phyloP scores from a whole-genome alignment of 179 eudicot species.

The Pouteria campechiana region DNA sequence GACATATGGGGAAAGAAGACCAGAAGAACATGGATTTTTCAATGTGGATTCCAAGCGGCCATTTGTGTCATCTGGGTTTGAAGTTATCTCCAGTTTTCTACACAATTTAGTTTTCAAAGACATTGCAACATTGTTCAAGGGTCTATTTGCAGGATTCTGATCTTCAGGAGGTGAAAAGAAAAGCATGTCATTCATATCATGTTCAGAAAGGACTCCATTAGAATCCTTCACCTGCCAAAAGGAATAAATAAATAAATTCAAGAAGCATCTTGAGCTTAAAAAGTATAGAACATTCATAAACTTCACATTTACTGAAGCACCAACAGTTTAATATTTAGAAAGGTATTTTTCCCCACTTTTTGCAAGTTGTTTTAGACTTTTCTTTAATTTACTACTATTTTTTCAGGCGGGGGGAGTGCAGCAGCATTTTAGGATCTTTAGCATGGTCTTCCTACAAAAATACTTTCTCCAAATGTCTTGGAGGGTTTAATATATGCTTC shows the following conservation, averaged over 20 bases:
- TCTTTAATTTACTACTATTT: too few species aligned
- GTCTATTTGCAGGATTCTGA: conserved; percentile 14
- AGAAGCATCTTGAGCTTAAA: too few species aligned
- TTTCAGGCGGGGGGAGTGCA: too few species aligned
- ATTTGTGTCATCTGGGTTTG: conserved; percentile 17
- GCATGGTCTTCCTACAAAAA: too few species aligned
- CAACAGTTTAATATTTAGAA: too few species aligned
- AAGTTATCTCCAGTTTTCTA: conserved; percentile 19
- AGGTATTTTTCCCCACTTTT: too few species aligned
- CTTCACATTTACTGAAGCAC: too few species aligned
- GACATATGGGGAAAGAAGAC: conserved; percentile 18
- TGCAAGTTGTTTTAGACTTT: too few species aligned
- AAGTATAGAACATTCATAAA: too few species aligned
- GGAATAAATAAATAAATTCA: background rate
- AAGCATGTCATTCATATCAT: conserved; percentile 21
- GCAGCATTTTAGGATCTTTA: too few species aligned
- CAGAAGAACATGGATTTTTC: conserved; percentile 14
- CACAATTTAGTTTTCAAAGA: conserved; percentile 23
- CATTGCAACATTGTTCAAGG: conserved; percentile 10
- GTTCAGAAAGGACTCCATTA: conserved; percentile 47
- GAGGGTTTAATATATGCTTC: too few species aligned
- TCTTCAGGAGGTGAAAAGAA: conserved; percentile 35
- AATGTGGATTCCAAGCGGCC: conserved; percentile 19
- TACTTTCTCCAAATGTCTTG: too few species aligned
- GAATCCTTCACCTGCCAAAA: conserved; percentile 24